Base-by-base conservation (phyloP, 1,139 yeast genomes). In the Pichia sp. region DNA sequence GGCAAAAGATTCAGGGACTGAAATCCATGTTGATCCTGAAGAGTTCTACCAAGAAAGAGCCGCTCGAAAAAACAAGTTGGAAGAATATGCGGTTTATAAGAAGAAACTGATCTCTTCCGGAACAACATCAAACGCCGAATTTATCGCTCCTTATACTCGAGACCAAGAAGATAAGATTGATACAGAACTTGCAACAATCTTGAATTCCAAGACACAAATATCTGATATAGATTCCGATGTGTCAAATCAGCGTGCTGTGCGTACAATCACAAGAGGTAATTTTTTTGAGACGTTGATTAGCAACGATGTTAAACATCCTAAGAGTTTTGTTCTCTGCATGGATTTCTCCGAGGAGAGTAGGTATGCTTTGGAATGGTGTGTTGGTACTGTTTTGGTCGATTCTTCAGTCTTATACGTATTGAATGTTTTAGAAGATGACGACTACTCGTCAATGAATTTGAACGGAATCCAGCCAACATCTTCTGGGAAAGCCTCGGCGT, bases 361-460 rank as follows among this genome's bases (percentile, higher is more conserved):
- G 41, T 89, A 87, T 69, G 95, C 97, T 0, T 75, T 92, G 47
- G 95, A 90, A 64, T 92, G 97, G 90, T 82, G 92, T 49, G 78
- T 92, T 61, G 97, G 97, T 1, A 84, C 96, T 0, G 87, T 90
- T 1, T 75, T 90, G 52, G 87, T 86, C 31, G 95, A 89, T 64
- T 95, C 95, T 0, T 87, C 90, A 56, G 90, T 90, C 1, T 71
- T 92, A 52, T 89, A 88, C 66, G 80, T 90, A 30, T 82, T 90
- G 16, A 87, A 88, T 67, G 92, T 89, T 29, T 80, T 84, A 59
- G 92, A 87, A 65, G 92, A 86, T 59, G 85, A 78, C 55, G 84
- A 79, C 54, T 67, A 67, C 47, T 67, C 72, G 0, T 64, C 70
- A 3, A 65, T 67, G 67, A 60, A 66, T 45, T 55, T 70, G 36